Base-by-base conservation (phyloP, 371 early-diverging fungal genomes). In the Mortierella sp. region DNA sequence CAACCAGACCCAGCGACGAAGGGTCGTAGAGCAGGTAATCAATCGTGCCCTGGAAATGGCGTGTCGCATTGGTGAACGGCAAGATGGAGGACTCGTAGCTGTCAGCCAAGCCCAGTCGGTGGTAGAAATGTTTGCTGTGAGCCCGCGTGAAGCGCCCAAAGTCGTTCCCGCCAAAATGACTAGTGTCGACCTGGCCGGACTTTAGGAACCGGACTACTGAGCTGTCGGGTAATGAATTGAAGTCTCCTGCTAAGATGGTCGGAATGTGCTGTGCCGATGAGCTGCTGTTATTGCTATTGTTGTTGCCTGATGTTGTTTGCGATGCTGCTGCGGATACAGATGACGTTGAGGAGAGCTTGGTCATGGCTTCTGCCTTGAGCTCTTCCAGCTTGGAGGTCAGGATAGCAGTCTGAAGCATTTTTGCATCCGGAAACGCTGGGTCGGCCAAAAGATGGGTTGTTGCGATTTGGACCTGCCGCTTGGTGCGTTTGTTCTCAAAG, bases 381-480 rank as follows among this genome's bases (percentile, higher is more conserved):
- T 87, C 88, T 58, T 95, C 92, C 26, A 99, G 81, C 38, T 82
- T 99, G 72, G 99, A 98, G 75, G 98, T 91, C 75, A 99, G 88
- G 90, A 99, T 94, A 21, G 98, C 95, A 0, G 96, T 94, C 90
- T 99, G 99, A 0, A 99, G 95, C 72, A 99, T 92, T 88, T 99
- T 99, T 70, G 99, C 98, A 86, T 99, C 99, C 0, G 95, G 92
- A 88, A 94, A 98, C 8, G 93, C 88, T 0, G 98, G 97, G 77
- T 97, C 96, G 94, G 97, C 97, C 83, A 97, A 95, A 42, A 97
- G 89, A 80, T 98, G 98, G 7, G 97, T 94, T 83, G 99, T 99
- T 47, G 95, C 97, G 8, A 98, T 96, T 34, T 98, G 88, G 3
- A 98, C 74, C 52, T 91, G 89, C 9, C 91, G 90, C 45, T 92